Conservation (phyloP, 345 rosid species). For the Eucalyptus erythrocorys region DNA sequence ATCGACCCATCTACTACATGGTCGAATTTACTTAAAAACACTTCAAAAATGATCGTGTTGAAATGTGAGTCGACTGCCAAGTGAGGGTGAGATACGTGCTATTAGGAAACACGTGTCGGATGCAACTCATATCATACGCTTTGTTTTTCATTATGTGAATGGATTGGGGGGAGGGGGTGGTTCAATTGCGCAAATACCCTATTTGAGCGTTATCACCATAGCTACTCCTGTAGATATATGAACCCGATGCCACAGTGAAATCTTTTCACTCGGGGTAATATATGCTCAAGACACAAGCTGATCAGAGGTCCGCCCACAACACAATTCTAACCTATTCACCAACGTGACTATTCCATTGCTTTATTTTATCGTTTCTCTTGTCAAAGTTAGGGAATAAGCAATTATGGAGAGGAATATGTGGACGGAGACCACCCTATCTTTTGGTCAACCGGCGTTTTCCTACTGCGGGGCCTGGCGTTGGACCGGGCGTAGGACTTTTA, state of each 20-base stretch:
- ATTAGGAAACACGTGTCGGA: rapidly evolving
- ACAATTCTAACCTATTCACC: neutral
- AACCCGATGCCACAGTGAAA: too few relatives aligned
- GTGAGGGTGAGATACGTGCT: neutral
- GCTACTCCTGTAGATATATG: too few relatives aligned
- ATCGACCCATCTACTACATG: neutral
- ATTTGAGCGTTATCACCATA: too few relatives aligned
- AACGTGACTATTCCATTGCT: too few relatives aligned
- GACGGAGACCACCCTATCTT: neutral
- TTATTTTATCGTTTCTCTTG: neutral
- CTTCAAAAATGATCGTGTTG: too few relatives aligned
- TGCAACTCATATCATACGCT: rapidly evolving
- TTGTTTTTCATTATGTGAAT: neutral
- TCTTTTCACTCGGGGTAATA: too few relatives aligned
- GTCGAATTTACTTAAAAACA: neutral
- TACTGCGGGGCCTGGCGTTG: neutral
- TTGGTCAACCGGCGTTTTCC: neutral
- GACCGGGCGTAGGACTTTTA: neutral
- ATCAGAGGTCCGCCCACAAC: neutral
- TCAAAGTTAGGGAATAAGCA: neutral
- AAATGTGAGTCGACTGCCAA: neutral
- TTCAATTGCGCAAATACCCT: too few relatives aligned
- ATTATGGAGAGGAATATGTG: neutral
- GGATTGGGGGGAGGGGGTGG: too few relatives aligned
- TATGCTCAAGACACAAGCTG: neutral